phyloP scores from a whole-genome alignment of 2,329 filamentous ascomycete genomes.

The Fusarium falciforme region DNA sequence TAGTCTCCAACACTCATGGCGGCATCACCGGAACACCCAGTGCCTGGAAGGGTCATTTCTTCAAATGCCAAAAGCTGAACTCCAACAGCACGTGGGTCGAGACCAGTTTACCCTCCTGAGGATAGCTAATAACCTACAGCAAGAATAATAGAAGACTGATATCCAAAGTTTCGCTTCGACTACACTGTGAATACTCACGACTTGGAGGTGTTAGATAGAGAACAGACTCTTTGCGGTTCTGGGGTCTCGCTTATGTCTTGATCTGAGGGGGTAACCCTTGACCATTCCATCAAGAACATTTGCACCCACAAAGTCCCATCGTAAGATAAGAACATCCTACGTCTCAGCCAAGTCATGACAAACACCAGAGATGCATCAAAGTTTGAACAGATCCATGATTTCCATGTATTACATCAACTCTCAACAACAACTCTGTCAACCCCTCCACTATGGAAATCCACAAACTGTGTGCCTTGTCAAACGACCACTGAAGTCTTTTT shows the following conservation, averaged over 20 bases:
- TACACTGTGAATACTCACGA: background rate
- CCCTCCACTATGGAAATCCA: slow-evolving; percentile 14
- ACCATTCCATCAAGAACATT: background rate
- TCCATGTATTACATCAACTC: slow-evolving; percentile 37
- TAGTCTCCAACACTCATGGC: background rate
- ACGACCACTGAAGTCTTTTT: slow-evolving; percentile 31
- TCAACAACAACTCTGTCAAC: background rate
- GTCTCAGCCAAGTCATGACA: background rate
- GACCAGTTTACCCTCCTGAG: background rate
- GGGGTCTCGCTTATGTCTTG: background rate
- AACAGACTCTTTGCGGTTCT: background rate
- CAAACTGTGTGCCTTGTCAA: slow-evolving; percentile 17
- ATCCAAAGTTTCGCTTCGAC: background rate
- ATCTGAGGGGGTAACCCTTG: background rate
- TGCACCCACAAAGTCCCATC: background rate
- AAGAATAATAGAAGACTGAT: background rate
- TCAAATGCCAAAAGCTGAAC: background rate
- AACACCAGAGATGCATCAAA: background rate
- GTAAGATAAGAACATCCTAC: background rate
- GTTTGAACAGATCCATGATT: slow-evolving; percentile 16
- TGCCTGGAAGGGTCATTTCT: slow-evolving; percentile 8
- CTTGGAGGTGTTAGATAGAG: background rate
- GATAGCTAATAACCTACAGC: background rate
- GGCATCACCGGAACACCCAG: slow-evolving; percentile 19
- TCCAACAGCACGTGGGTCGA: background rate